Percentiles rank a stretch among this genome's conserved stretches.
Evolutionary conservation across 495 filamentous ascomycete species (phyloP).

Genomic region (Hypoxylon cercidicola): DNA sequence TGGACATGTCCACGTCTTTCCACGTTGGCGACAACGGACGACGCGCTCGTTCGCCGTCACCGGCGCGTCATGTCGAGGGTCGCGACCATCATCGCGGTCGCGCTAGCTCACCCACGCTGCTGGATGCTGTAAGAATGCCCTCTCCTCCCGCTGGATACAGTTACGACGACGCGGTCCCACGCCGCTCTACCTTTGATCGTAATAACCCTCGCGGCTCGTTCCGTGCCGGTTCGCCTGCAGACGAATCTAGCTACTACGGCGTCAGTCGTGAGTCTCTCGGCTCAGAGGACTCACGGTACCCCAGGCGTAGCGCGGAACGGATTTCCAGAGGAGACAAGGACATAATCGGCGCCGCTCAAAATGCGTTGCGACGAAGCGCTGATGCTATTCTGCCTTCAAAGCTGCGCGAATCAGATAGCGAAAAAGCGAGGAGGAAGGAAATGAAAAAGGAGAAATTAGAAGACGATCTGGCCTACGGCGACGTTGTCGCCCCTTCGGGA

Average conservation of each 20-base stretch:
- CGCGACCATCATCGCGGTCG: slow-evolving; percentile 57
- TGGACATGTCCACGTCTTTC: slow-evolving; percentile 53
- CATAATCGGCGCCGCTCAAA: slow-evolving; percentile 47
- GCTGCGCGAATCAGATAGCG: slow-evolving; percentile 33
- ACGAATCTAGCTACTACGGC: slow-evolving; percentile 43
- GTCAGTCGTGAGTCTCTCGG: slow-evolving; percentile 43
- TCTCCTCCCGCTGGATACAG: slow-evolving; percentile 50
- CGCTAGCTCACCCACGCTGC: slow-evolving; percentile 48
- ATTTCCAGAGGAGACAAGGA: slow-evolving; percentile 55
- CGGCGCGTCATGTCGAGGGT: slow-evolving; percentile 51
- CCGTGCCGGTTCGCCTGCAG: slow-evolving; percentile 50
- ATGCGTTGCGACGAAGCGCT: slow-evolving; percentile 42
- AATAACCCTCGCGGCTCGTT: slow-evolving; percentile 49
- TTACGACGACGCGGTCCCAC: slow-evolving; percentile 43
- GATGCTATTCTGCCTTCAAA: slow-evolving; percentile 43
- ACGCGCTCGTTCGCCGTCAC: slow-evolving; percentile 70
- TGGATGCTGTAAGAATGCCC: slow-evolving; percentile 61
- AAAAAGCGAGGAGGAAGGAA: slow-evolving; percentile 37
- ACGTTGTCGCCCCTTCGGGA: slow-evolving; percentile 17
- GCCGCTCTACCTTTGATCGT: slow-evolving; percentile 45
- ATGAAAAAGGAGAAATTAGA: slow-evolving; percentile 52
- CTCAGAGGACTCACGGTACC: slow-evolving; percentile 40
- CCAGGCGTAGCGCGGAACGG: slow-evolving; percentile 42
- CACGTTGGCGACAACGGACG: slow-evolving; percentile 68
- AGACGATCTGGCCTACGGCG: slow-evolving; percentile 60